Conservation (phyloP, 169 alveolate genomes). For the Cyclospora cayetanensis region DNA sequence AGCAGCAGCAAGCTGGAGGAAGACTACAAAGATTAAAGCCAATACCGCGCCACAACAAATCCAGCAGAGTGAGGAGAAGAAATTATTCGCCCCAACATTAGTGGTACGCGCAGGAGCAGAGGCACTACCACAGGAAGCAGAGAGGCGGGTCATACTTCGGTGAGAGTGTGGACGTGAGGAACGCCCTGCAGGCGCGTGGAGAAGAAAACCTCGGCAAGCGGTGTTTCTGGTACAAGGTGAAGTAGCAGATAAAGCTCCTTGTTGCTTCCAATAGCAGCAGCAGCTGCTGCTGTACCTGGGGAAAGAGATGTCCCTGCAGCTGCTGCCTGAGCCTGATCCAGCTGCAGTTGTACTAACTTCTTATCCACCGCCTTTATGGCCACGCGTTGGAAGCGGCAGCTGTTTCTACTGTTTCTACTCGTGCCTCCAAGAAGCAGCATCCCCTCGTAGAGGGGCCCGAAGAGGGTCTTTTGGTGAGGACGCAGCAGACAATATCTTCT, state of each 20-base stretch:
- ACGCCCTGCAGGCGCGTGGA: conserved; percentile 30
- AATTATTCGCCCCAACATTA: not conserved
- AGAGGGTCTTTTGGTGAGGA: conserved; percentile 29
- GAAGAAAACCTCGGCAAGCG: conserved; percentile 77
- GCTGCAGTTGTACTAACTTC: conserved; percentile 41
- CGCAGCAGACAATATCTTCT: conserved; percentile 20
- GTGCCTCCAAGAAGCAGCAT: conserved; percentile 26
- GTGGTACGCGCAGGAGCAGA: not conserved
- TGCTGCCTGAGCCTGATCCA: conserved; percentile 41
- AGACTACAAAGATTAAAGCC: not conserved
- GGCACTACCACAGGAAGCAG: conserved; percentile 1
- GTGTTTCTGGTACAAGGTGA: conserved; percentile 74
- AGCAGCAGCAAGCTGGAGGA: not conserved
- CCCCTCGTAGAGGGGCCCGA: conserved; percentile 47
- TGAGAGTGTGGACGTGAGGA: not conserved
- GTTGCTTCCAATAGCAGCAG: not conserved
- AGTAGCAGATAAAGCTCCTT: conserved; percentile 29
- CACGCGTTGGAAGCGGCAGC: not conserved
- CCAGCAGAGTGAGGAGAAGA: not conserved
- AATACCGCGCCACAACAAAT: too few species aligned
- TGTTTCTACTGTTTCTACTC: conserved; percentile 35
- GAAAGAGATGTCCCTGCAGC: not conserved
- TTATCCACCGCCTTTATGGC: conserved; percentile 4
- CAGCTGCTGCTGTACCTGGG: conserved; percentile 23
- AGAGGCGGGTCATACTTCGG: not conserved